Percentiles rank a stretch among this genome's conserved stretches.
phyloP scores from a whole-genome alignment of 495 filamentous ascomycete species.

The Neohortaea acidophila region DNA sequence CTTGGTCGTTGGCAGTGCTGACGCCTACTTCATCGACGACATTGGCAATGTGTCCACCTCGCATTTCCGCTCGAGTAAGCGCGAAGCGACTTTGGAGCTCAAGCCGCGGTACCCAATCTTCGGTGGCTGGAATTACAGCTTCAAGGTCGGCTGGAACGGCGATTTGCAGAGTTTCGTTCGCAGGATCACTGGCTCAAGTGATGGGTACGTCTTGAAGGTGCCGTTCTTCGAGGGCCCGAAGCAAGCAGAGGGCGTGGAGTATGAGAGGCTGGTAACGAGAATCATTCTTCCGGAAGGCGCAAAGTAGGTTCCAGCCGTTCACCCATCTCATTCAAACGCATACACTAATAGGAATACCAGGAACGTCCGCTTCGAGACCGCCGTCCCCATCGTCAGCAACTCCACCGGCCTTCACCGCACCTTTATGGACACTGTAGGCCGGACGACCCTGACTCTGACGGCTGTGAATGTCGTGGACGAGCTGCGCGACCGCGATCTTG shows the following conservation, averaged over 20 bases:
- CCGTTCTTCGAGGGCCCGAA: constrained; percentile 93
- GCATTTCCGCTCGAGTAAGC: constrained; percentile 60
- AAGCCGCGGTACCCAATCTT: constrained; percentile 88
- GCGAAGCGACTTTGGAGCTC: constrained; percentile 72
- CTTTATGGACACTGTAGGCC: constrained; percentile 86
- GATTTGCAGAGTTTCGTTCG: constrained; percentile 62
- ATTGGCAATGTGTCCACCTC: constrained; percentile 96
- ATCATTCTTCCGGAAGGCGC: constrained; percentile 86
- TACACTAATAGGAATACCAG: constrained; percentile 29
- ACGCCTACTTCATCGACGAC: constrained; percentile 90
- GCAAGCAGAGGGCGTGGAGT: constrained; percentile 67
- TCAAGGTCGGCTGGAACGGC: constrained; percentile 87
- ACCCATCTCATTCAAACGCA: neutral
- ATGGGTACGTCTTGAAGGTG: constrained; percentile 73
- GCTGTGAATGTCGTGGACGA: constrained; percentile 82
- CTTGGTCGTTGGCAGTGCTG: constrained; percentile 56
- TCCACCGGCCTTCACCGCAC: constrained; percentile 56
- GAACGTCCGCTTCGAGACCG: constrained; percentile 52
- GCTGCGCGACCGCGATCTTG: constrained; percentile 58
- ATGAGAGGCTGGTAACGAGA: constrained; percentile 63
- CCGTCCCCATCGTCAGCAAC: constrained; percentile 39
- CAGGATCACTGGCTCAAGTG: constrained; percentile 36
- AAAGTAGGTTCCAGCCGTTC: constrained; percentile 40
- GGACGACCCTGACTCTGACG: constrained; percentile 65
- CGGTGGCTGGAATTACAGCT: constrained; percentile 94